Base-by-base conservation (phyloP, 768 basidiomycete species). In the Lentinus tigrinus region DNA sequence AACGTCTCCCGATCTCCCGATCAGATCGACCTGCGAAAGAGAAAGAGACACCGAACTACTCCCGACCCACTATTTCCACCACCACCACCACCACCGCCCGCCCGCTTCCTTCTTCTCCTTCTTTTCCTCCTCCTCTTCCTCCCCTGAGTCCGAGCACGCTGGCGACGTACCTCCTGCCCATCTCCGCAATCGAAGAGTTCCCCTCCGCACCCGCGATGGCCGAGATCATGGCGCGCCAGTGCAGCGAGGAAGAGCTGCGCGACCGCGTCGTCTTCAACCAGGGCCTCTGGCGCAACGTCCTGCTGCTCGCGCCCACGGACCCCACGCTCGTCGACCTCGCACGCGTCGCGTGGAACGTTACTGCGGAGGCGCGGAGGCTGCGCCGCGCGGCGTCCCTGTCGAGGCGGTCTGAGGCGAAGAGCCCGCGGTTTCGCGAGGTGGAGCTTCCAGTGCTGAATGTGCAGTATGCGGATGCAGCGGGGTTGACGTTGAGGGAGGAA, bases 311-410 rank as follows among this genome's bases (percentile, higher is more conserved):
- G 7, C 75, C 82, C 34, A 75, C 71, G 19, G 78, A 85, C 60
- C 54, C 67, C 48, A 67, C 65, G 27, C 67, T 87, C 54, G 74
- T 79, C 50, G 75, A 80, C 61, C 68, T 84, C 44, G 81, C 78
- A 24, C 78, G 78, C 63, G 84, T 77, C 21, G 82, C 84, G 43
- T 94, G 90, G 89, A 88, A 84, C 47, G 85, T 88, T 42, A 83
- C 91, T 9, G 82, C 85, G 17, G 88, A 91, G 62, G 83, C 85
- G n/a, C 72, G 72, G 21, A 71, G 72, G 23, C 65, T 68, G 44
- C 69, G 71, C 50, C n/a, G n/a, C n/a, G n/a, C n/a, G n/a, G n/a
- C n/a, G n/a, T n/a, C n/a, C n/a, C n/a, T n/a, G n/a, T n/a, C n/a
- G n/a, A n/a, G n/a, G n/a, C n/a, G n/a, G n/a, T n/a, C n/a, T n/a